Conservation (phyloP, 768 basidiomycete species). For the Psilocybe tampanensis region DNA sequence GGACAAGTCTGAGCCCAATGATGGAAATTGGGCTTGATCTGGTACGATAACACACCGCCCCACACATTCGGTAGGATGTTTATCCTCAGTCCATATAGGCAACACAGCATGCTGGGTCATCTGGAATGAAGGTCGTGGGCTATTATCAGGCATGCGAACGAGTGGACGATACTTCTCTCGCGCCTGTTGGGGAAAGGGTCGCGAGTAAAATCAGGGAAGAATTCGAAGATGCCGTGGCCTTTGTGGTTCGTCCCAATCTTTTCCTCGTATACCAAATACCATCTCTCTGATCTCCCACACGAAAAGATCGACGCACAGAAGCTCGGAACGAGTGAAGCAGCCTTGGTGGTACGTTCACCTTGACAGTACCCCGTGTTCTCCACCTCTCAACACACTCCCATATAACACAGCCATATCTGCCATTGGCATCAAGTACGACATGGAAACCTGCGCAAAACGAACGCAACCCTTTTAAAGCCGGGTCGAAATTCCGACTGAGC, state of each 20-base stretch:
- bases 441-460: conserved; percentile 51
- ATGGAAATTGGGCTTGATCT: conserved; percentile 85
- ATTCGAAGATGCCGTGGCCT: conserved; percentile 64
- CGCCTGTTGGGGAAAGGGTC: conserved; percentile 67
- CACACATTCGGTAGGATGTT: background rate
- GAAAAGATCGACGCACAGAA: conserved; percentile 58
- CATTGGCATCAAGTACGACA: conserved; percentile 31
- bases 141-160: conserved; percentile 78
- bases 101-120: conserved; percentile 56
- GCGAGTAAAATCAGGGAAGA: conserved; percentile 53
- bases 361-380: background rate
- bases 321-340: conserved; percentile 52
- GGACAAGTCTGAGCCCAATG: conserved; percentile 83
- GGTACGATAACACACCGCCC: conserved; percentile 39
- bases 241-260: conserved; percentile 64
- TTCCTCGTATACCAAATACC: background rate
- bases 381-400: background rate
- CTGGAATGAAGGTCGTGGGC: conserved; percentile 58
- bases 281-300: background rate
- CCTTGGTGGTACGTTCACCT: conserved; percentile 55
- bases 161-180: conserved; percentile 60
- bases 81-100: conserved; percentile 59
- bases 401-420: conserved; percentile 6
- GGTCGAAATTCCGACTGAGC: conserved; percentile 49
- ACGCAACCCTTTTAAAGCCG: conserved; percentile 43